Base-by-base conservation (phyloP, 2,329 filamentous ascomycete species). In the Mollisiaceae sp. region DNA sequence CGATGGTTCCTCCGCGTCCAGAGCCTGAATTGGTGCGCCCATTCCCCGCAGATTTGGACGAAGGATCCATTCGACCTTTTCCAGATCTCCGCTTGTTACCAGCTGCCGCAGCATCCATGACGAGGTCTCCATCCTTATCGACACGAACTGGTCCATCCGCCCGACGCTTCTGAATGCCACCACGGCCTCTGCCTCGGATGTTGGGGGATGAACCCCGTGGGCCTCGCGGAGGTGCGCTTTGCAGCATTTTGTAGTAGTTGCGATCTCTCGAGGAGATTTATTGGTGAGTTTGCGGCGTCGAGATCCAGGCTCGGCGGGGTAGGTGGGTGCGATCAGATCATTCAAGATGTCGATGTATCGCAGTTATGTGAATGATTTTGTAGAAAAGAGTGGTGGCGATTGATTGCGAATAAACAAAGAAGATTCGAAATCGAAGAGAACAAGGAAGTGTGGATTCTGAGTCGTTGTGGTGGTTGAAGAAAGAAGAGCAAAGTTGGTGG, bases 91-190 rank as follows among this genome's bases (percentile, higher is more conserved):
- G 71, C 65, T 65, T 71, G 52, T 70, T 71, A 36, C 65, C 69
- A 59, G 75, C 70, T 22, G 71, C 73, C 61, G 74, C 75, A 38
- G 79, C 77, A 73, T 83, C 85, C 86, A 89, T 89, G 54, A 82
- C 79, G 66, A 89, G 75, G 74, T 89, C 87, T 39, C 87, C 87
- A 79, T 89, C 87, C 72, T 81, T 82, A 74, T 89, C 86, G 61
- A 83, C 76, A 65, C 82, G 79, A 59, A 76, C 74, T 32, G 74
- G 69, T 22, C 77, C 73, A 59, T 74, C 75, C 20, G 61, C 52
- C 61, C 77, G 77, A 66, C 81, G 79, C 77, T 85, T 86, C 68
- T 81, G 79, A 62, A 85, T 84, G 41, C 83, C 83, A 62, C 83
- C 82, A 66, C 82, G 79, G 59, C 68, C 64, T 62, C 67, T 54